These are phyloP conservation scores for Sarocladium strictum DNA, from an alignment of 2,329 filamentous ascomycete genomes.

Conservation along the genomic window DNA sequence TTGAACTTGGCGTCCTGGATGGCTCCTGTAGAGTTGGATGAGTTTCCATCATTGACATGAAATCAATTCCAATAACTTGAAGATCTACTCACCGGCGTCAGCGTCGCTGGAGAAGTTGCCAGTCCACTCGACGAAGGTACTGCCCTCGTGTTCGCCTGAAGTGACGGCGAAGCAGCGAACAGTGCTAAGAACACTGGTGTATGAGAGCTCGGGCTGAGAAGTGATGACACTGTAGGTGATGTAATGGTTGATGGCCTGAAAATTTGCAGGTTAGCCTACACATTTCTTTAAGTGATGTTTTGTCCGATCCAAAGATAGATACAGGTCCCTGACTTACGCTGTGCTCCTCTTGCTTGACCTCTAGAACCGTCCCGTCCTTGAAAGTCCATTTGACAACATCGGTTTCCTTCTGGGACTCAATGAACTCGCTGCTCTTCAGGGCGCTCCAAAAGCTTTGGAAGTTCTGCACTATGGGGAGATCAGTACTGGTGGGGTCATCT, in stretches of 20 bases:
- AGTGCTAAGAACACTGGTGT: slow-evolving; percentile 62
- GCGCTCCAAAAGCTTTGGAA: slow-evolving; percentile 63
- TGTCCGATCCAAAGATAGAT: background rate
- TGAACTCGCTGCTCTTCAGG: slow-evolving; percentile 54
- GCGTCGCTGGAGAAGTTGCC: slow-evolving; percentile 51
- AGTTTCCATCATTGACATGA: no score
- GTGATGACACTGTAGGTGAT: slow-evolving; percentile 70
- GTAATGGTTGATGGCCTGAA: slow-evolving; percentile 65
- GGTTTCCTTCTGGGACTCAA: slow-evolving; percentile 56
- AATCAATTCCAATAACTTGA: background rate
- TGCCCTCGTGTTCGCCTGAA: slow-evolving; percentile 56
- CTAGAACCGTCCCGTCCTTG: slow-evolving; percentile 60
- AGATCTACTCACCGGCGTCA: slow-evolving; percentile 14
- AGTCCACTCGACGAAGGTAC: slow-evolving; percentile 64
- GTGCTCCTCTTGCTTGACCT: slow-evolving; percentile 74
- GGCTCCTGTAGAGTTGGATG: slow-evolving; percentile 41
- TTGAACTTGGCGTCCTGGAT: slow-evolving; percentile 74
- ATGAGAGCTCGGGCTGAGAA: slow-evolving; percentile 57
- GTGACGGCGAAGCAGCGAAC: slow-evolving; percentile 61
- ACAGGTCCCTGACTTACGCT: slow-evolving; percentile 53
- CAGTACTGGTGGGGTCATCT: background rate
- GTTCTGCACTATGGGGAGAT: slow-evolving; percentile 40
- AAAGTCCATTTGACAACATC: slow-evolving; percentile 66
- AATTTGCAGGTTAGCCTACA: no score
- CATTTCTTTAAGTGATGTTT: background rate